Conservation (phyloP, 352 stramenopile genomes). For the Globisporangium rhizosaccharum region DNA sequence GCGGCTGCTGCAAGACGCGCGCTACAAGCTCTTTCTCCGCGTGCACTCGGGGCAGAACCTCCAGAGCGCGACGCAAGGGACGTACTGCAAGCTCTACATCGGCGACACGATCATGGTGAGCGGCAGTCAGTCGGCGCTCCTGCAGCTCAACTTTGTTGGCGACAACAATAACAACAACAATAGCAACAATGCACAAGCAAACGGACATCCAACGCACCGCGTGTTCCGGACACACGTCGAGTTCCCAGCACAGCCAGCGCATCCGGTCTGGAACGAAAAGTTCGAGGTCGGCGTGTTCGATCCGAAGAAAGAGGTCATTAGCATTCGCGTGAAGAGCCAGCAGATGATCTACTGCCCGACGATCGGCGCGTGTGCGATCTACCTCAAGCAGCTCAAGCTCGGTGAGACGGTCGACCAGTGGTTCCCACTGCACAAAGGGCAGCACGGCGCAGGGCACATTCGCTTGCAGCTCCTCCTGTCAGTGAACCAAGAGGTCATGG, state of each 20-base stretch:
- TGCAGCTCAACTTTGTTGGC: conserved; percentile 13
- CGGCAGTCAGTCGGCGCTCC: conserved; percentile 19
- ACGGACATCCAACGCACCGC: conserved; percentile 22
- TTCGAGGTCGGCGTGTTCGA: conserved; percentile 53
- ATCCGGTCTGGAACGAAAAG: conserved; percentile 75
- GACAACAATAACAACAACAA: conserved; percentile 8
- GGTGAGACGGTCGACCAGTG: conserved; percentile 43
- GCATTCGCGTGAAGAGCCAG: conserved; percentile 71
- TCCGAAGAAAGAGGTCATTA: conserved; percentile 45
- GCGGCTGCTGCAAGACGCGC: conserved; percentile 11
- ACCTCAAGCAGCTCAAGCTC: conserved; percentile 42
- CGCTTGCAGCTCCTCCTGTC: conserved; percentile 51
- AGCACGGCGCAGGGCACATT: conserved; percentile 32
- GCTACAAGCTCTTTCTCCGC: conserved; percentile 58
- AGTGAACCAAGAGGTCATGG: conserved; percentile 6
- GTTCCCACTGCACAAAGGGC: conserved; percentile 51
- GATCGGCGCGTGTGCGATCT: conserved; percentile 53
- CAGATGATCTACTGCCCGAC: conserved; percentile 56
- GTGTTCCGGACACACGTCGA: conserved; percentile 60
- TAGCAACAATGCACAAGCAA: conserved; percentile 6
- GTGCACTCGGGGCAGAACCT: conserved; percentile 60
- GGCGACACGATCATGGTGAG: conserved; percentile 43
- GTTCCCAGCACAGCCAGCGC: conserved; percentile 18
- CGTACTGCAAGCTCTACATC: conserved; percentile 74
- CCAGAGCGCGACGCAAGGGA: conserved; percentile 29